Conservation (phyloP, 164 flowering plant genomes). For the Vitis amurensis region DNA sequence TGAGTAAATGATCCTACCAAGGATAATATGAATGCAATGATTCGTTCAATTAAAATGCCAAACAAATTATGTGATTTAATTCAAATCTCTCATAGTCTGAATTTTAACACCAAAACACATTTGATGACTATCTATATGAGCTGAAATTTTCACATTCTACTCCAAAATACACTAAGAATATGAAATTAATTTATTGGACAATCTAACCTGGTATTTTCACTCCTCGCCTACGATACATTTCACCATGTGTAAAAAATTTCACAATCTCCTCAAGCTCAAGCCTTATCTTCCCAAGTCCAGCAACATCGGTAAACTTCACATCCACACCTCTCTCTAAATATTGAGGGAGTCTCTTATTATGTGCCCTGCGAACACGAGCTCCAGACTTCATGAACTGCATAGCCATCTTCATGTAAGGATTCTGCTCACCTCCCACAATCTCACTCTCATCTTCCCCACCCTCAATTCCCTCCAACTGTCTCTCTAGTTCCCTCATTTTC, state of each 20-base stretch:
- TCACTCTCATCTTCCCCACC: constrained; percentile 58
- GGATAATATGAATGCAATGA: background rate
- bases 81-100: background rate
- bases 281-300: constrained; percentile 92
- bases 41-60: background rate
- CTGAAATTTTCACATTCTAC: background rate
- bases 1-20: background rate
- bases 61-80: background rate
- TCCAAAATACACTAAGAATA: background rate
- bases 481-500: constrained; percentile 80
- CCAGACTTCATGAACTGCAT: constrained; percentile 89
- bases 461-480: constrained; percentile 56
- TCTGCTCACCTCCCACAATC: constrained; percentile 48
- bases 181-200: background rate
- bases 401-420: constrained; percentile 75
- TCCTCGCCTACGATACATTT: constrained; percentile 90
- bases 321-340: constrained; percentile 80
- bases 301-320: constrained; percentile 95
- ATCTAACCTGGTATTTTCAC: constrained; percentile 86
- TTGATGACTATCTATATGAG: background rate
- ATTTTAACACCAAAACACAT: background rate
- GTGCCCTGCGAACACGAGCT: constrained; percentile 81
- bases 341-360: constrained; percentile 58
- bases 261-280: constrained; percentile 96
- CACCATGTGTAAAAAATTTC: constrained; percentile 95